Percentiles rank a stretch among this genome's conserved stretches.
Evolutionary conservation across 2,329 filamentous ascomycete species (phyloP).

Genomic region (Alternaria sp.): DNA sequence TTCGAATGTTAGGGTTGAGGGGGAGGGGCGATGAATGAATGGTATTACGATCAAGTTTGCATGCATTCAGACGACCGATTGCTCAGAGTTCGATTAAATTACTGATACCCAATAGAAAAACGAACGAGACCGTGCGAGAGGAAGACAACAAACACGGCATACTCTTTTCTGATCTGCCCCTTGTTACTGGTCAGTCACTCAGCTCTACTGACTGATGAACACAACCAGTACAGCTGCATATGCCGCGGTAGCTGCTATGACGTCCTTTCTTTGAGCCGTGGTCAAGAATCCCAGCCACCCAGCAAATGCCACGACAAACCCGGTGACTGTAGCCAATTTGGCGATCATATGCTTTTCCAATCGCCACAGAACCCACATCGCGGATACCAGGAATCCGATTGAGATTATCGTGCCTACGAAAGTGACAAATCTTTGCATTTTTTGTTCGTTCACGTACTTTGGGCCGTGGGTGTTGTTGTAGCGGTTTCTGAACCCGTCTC

Average conservation of each 20-base stretch:
- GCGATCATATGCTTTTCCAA: background rate
- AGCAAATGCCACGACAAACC: rapidly evolving
- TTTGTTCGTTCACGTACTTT: background rate
- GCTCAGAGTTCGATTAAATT: background rate
- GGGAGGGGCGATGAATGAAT: constrained; percentile 12
- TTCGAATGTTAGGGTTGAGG: constrained; percentile 21
- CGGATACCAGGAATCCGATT: background rate
- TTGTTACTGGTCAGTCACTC: too few species aligned
- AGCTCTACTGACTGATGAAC: background rate
- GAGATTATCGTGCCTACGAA: background rate
- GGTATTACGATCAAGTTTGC: background rate
- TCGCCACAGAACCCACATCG: background rate
- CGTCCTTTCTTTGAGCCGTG: background rate
- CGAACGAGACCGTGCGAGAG: too few species aligned
- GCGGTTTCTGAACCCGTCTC: too few species aligned
- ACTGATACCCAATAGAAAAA: background rate
- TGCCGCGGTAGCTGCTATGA: background rate
- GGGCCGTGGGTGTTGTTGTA: rapidly evolving
- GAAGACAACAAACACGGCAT: too few species aligned
- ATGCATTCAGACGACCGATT: background rate
- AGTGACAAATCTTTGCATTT: background rate
- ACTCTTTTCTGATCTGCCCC: too few species aligned
- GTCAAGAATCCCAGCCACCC: background rate
- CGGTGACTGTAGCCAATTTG: rapidly evolving
- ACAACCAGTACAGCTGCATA: background rate